Evolutionary conservation across 768 basidiomycete genomes (phyloP), one percentile per base, ranked within the genome.

Genomic region (Boletus pseudopeckii): DNA sequence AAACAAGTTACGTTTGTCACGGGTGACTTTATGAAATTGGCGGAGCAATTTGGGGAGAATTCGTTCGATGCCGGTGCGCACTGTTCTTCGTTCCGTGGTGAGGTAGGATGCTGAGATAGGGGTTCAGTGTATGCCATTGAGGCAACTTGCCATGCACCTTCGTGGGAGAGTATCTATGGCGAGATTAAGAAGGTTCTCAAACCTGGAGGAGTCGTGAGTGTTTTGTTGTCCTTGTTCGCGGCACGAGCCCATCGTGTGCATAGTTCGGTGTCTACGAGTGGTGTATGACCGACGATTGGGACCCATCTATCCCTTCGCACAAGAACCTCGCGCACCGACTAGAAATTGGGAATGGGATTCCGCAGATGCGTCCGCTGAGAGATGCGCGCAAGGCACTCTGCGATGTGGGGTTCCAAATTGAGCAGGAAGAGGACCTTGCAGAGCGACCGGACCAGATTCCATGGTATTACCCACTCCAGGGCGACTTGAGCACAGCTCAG

Each of bases 251-350:
- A 55, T 26, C 5, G 44, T 32, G 41, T 37, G 47, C 37, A 1
- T 56, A 95, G 90, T 97, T 97, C 71, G 96, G 95, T 66, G 90
- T 98, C 34, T 99, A 98, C 73, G 97, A 98, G 70, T 99, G 96
- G 96, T 87, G 85, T 72, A 98, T 99, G 97, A 98, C 97, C 18
- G 94, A 98, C 71, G 69, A 72, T 4, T 95, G 95, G 91, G 89
- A 98, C 72, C 81, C 90, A 37, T 80, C 88, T 43, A 88, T 79
- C 67, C 89, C 93, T 17, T 72, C 80, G 50, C 96, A 98, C 80
- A 95, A 94, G 75, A 80, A 80, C 42, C 84, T 98, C 53, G 91
- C 92, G 13, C 94, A 98, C 75, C 81, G 81, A 56, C 88, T 98
- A 56, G 95, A 98, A 70, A 76, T 97, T 52, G 96, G 97, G 20